phyloP scores from a whole-genome alignment of 768 basidiomycete genomes.

The Lactifluus hygrophoroides region DNA sequence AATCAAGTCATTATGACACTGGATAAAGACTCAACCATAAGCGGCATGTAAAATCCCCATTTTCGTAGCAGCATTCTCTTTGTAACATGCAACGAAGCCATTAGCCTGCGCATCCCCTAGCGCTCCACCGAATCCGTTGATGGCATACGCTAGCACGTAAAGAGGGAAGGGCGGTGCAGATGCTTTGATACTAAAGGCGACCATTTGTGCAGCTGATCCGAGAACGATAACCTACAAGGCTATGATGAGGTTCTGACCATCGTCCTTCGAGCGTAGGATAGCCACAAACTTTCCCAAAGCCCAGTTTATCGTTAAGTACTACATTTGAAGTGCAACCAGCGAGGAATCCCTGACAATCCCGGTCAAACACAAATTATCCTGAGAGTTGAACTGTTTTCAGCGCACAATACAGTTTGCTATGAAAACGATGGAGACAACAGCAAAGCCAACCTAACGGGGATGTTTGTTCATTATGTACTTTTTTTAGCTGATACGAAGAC shows the following conservation, averaged over 20 bases:
- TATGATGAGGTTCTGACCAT: background rate
- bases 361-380: background rate
- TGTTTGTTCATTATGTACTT: background rate
- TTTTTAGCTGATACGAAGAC: background rate
- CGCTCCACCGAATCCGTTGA: constrained; percentile 45
- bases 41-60: constrained; percentile 63
- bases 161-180: constrained; percentile 56
- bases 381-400: background rate
- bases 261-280: background rate
- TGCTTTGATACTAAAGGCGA: constrained; percentile 46
- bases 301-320: constrained; percentile 35
- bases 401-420: constrained; percentile 39
- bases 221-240: constrained; percentile 33
- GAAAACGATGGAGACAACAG: constrained; percentile 55
- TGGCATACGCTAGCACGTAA: constrained; percentile 40
- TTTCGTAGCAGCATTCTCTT: constrained; percentile 47
- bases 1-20: background rate
- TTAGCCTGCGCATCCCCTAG: constrained; percentile 64
- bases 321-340: constrained; percentile 41
- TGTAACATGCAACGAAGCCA: constrained; percentile 55
- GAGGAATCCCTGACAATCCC: constrained; percentile 37
- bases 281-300: constrained; percentile 38
- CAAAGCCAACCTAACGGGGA: constrained; percentile 36
- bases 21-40: constrained; percentile 38
- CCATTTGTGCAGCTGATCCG: constrained; percentile 42